Evolutionary conservation across 1,284 basidiomycete species (phyloP).

Genomic region (Papiliotrema fonsecae): DNA sequence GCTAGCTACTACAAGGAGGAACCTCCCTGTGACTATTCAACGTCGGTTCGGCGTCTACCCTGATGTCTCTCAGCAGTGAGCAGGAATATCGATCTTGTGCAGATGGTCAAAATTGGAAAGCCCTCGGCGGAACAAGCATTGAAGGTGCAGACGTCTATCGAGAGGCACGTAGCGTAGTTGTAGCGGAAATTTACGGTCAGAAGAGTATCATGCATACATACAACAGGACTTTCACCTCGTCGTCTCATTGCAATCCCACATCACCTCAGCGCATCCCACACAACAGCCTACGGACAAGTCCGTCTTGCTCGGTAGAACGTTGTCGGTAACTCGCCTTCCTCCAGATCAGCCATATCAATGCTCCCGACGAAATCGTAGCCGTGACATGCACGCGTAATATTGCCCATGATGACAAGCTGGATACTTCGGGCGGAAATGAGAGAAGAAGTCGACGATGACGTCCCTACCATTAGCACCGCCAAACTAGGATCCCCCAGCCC

Average conservation of each 20-base stretch:
- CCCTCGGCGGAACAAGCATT: too few relatives aligned
- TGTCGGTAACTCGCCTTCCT: slow-evolving; percentile 41
- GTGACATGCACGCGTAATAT: slow-evolving; percentile 23
- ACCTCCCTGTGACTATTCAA: slow-evolving; percentile 83
- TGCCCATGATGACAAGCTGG: slow-evolving; percentile 40
- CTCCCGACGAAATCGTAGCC: slow-evolving; percentile 40
- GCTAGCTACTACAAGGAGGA: slow-evolving; percentile 65
- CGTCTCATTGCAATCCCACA: too few relatives aligned
- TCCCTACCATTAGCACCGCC: slow-evolving; percentile 18
- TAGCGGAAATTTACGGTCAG: too few relatives aligned
- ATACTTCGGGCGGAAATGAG: slow-evolving; percentile 42
- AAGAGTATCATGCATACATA: too few relatives aligned
- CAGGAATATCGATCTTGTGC: too few relatives aligned
- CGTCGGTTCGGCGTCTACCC: slow-evolving; percentile 87
- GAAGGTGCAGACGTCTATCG: too few relatives aligned
- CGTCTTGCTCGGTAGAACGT: slow-evolving; percentile 33
- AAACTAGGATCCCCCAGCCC: too few relatives aligned
- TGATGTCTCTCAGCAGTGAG: slow-evolving; percentile 55
- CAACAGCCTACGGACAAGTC: slow-evolving; percentile 10
- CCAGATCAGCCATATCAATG: slow-evolving; percentile 38
- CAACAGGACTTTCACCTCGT: too few relatives aligned
- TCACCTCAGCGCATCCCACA: slow-evolving; percentile 10
- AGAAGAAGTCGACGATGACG: slow-evolving; percentile 27
- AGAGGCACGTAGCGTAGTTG: too few relatives aligned
- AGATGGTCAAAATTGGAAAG: too few relatives aligned